Evolutionary conservation across 768 basidiomycete species (phyloP).

Genomic region (Astraeus odoratus): DNA sequence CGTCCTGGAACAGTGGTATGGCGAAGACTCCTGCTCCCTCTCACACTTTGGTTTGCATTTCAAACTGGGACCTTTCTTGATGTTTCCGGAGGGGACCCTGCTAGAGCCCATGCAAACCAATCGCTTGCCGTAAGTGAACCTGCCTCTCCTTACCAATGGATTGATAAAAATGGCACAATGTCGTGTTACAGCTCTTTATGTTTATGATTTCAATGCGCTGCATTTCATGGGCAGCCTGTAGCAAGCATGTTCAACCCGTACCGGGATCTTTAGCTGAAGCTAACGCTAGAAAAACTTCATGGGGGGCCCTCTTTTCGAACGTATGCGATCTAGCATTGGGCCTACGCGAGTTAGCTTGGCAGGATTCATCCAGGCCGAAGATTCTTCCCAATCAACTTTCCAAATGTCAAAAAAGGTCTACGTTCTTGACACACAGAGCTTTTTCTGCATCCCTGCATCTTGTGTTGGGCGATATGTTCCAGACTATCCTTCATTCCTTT

Average conservation of each 20-base stretch:
- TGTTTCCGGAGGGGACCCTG: conserved; percentile 6
- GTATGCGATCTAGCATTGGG: conserved; percentile 9
- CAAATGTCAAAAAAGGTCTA: background rate
- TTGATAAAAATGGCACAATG: background rate
- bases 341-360: conserved; percentile 9
- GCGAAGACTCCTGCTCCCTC: conserved; percentile 40
- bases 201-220: conserved; percentile 10
- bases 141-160: background rate
- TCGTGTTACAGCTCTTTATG: conserved; percentile 6
- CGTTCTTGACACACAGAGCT: background rate
- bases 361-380: conserved; percentile 3
- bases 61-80: conserved; percentile 22
- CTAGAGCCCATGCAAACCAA: conserved; percentile 6
- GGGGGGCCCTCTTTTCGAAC: conserved; percentile 1
- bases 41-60: conserved; percentile 37
- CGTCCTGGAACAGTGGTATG: conserved; percentile 31
- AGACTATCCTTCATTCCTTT: conserved; percentile 35
- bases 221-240: conserved; percentile 6
- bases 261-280: background rate
- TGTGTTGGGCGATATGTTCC: background rate
- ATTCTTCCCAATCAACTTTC: background rate
- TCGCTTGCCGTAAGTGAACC: conserved; percentile 4
- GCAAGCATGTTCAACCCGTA: conserved; percentile 1
- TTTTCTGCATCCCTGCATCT: background rate
- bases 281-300: background rate